A percentile compares a stretch with the other conserved stretches of the same genome.
Conservation (phyloP, 148 eudicot species). For the Diospyros kaki region DNA sequence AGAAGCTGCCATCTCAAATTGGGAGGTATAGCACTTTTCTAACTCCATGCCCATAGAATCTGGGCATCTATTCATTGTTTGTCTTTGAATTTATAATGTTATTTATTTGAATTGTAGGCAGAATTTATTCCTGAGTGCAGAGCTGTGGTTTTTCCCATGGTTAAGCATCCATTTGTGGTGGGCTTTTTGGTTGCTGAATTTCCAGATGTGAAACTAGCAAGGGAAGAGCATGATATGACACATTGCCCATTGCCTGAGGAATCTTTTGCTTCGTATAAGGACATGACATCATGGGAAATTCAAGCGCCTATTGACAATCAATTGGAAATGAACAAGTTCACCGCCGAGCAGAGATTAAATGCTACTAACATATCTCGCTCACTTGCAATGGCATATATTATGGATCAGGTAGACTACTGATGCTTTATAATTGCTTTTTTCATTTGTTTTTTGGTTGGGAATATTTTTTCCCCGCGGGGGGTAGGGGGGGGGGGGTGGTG, state of each 20-base stretch:
- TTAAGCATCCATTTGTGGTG: slow-evolving; percentile 90
- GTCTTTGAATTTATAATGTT: slow-evolving; percentile 20
- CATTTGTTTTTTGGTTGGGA: not conserved
- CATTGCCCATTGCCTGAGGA: slow-evolving; percentile 39
- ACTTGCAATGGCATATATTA: slow-evolving; percentile 88
- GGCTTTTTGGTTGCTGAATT: slow-evolving; percentile 98
- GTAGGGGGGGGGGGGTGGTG: too few relatives aligned
- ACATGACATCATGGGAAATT: slow-evolving; percentile 39
- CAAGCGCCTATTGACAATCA: slow-evolving; percentile 33
- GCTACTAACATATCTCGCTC: slow-evolving; percentile 79
- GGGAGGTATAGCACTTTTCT: slow-evolving; percentile 42
- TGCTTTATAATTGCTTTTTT: not conserved
- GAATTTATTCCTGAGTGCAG: slow-evolving; percentile 71
- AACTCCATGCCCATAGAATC: not conserved
- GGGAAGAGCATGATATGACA: slow-evolving; percentile 35
- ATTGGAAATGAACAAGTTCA: slow-evolving; percentile 39
- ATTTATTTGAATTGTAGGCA: slow-evolving; percentile 53
- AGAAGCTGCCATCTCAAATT: slow-evolving; percentile 76
- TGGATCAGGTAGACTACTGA: slow-evolving; percentile 79
- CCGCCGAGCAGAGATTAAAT: slow-evolving; percentile 74
- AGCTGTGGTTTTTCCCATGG: slow-evolving; percentile 92
- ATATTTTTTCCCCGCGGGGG: not conserved
- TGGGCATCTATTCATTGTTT: slow-evolving; percentile 5
- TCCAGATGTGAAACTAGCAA: slow-evolving; percentile 46
- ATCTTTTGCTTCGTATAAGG: slow-evolving; percentile 36